phyloP scores from a whole-genome alignment of 1,284 basidiomycete genomes.

The Kalmanozyma brasiliensis region DNA sequence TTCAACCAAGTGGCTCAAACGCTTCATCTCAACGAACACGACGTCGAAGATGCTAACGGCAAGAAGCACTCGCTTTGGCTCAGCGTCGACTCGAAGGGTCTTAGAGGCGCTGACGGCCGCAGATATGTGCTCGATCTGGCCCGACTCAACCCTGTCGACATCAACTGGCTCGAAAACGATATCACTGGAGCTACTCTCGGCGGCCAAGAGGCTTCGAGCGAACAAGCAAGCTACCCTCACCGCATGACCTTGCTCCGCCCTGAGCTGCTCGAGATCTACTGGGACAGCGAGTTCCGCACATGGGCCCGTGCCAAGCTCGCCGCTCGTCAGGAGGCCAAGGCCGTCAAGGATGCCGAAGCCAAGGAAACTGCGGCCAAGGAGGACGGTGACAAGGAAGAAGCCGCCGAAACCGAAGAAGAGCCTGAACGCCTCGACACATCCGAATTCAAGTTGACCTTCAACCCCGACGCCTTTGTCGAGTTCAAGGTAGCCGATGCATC shows the following conservation, averaged over 20 bases:
- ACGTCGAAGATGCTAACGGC: conserved; percentile 70
- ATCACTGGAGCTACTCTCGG: conserved; percentile 66
- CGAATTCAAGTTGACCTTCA: conserved; percentile 72
- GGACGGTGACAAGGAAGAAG: conserved; percentile 20
- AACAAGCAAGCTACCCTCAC: conserved; percentile 70
- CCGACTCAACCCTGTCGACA: conserved; percentile 72
- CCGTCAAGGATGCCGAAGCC: conserved; percentile 26
- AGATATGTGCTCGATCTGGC: conserved; percentile 73
- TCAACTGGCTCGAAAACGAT: conserved; percentile 73
- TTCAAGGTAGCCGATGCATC: conserved; percentile 49
- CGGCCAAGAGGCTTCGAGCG: conserved; percentile 18
- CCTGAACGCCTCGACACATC: conserved; percentile 64
- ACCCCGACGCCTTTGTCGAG: conserved; percentile 73
- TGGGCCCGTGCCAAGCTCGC: conserved; percentile 71
- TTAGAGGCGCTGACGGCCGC: conserved; percentile 72
- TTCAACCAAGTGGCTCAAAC: conserved; percentile 71
- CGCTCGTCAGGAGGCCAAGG: conserved; percentile 55
- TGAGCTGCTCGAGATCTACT: conserved; percentile 73
- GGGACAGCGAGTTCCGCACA: conserved; percentile 71
- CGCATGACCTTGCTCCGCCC: conserved; percentile 72
- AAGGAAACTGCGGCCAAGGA: conserved; percentile 43
- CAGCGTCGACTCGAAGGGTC: conserved; percentile 73
- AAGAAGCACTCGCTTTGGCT: conserved; percentile 71
- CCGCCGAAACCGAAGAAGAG: conserved; percentile 38
- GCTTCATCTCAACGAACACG: conserved; percentile 72